These are phyloP conservation scores for Aspergillus brasiliensis DNA, from an alignment of 2,329 filamentous ascomycete genomes.

Conservation along the genomic window DNA sequence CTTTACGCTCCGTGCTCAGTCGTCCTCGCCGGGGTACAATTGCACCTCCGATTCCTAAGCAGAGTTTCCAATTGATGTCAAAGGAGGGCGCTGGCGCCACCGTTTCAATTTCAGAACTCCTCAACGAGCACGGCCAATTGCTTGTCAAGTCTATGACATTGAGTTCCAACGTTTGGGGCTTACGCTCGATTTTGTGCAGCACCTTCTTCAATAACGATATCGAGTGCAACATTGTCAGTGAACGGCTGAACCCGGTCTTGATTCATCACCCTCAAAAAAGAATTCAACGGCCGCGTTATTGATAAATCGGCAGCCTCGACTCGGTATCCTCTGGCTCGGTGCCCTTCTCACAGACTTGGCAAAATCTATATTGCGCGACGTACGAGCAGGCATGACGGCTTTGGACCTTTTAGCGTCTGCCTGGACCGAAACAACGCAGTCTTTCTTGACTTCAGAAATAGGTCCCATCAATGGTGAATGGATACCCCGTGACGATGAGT, in stretches of 20 bases:
- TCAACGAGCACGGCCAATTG: conserved; percentile 2
- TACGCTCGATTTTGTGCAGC: conserved; percentile 26
- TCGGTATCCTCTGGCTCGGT: conserved; percentile 26
- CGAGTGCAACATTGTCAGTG: conserved; percentile 27
- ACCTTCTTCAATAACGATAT: conserved; percentile 28
- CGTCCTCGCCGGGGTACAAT: conserved; percentile 21
- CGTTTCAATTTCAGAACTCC: conserved; percentile 12
- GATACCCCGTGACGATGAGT: conserved; percentile 25
- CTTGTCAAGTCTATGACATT: conserved; percentile 26
- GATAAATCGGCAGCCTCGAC: conserved; percentile 16
- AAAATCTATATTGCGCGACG: conserved; percentile 18
- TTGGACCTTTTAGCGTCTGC: conserved; percentile 22
- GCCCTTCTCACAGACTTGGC: conserved; percentile 17
- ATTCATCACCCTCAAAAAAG: conserved; percentile 13
- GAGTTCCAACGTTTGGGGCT: conserved; percentile 25
- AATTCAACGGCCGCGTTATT: conserved; percentile 15
- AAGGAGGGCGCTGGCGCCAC: background rate
- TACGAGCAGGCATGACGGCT: conserved; percentile 13
- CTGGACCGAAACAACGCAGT: conserved; percentile 19
- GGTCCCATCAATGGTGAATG: conserved; percentile 1
- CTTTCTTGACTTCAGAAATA: conserved; percentile 20
- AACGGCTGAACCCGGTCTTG: conserved; percentile 24
- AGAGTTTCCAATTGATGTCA: background rate
- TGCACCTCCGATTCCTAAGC: conserved; percentile 23
- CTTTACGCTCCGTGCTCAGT: conserved; percentile 27